Evolutionary conservation across 2,329 filamentous ascomycete species (phyloP).

Genomic region (Triangularia verruculosa): DNA sequence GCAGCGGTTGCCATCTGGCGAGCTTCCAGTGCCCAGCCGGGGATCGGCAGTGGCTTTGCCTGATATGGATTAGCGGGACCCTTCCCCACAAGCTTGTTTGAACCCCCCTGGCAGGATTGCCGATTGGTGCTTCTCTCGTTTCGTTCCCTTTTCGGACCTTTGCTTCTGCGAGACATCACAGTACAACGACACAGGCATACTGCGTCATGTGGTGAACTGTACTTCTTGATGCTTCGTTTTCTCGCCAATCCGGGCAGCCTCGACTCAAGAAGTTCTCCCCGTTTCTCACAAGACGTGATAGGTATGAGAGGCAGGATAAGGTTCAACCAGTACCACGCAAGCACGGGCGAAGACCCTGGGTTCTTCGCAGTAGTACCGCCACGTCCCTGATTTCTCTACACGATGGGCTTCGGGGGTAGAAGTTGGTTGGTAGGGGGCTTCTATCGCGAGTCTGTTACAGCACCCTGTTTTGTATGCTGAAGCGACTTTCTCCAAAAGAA

Average conservation of each 20-base stretch:
- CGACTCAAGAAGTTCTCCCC: too few species aligned
- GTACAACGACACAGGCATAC: background rate
- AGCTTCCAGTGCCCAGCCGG: background rate
- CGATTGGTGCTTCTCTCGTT: background rate
- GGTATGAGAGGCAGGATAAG: background rate
- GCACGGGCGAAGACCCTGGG: background rate
- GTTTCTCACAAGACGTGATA: too few species aligned
- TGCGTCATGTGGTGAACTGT: background rate
- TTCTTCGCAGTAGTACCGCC: slow-evolving; percentile 4
- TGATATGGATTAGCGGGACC: background rate
- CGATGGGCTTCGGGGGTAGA: background rate
- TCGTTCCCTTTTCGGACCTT: background rate
- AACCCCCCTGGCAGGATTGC: background rate
- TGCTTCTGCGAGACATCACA: background rate
- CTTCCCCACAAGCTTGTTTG: background rate
- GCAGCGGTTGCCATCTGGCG: background rate
- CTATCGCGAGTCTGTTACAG: too few species aligned
- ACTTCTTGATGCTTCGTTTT: background rate
- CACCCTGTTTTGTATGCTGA: too few species aligned
- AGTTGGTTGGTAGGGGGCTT: too few species aligned
- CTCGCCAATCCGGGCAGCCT: background rate
- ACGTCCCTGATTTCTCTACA: background rate
- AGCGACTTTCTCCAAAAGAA: too few species aligned
- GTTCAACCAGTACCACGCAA: background rate
- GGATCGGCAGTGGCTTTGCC: background rate